Evolutionary conservation across 768 basidiomycete species (phyloP).

Genomic region (Naganishia randhawae): DNA sequence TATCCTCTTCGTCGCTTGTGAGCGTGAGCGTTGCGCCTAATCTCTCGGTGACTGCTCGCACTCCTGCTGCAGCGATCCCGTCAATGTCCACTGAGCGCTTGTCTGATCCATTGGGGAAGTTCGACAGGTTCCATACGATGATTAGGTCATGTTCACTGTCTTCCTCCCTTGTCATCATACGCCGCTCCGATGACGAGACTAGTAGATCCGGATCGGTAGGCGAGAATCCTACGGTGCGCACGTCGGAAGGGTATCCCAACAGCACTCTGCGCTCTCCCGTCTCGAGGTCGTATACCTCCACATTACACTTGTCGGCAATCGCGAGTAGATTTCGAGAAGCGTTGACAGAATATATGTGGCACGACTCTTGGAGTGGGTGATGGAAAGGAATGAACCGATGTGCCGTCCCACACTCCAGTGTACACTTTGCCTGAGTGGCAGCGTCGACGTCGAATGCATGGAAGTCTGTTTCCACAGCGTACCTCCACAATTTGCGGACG

Average conservation of each 20-base stretch:
- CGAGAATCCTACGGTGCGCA: not conserved
- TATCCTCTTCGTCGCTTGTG: not conserved
- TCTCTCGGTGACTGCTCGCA: not conserved
- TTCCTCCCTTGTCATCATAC: not conserved
- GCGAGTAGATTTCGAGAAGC: not conserved
- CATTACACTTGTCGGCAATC: not conserved
- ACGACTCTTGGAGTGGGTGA: not conserved
- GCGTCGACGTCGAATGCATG: not conserved
- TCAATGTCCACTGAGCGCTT: not conserved
- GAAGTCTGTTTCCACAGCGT: slow-evolving; percentile 17
- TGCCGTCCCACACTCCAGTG: not conserved
- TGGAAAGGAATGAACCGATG: slow-evolving; percentile 8
- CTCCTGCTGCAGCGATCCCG: not conserved
- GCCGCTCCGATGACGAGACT: not conserved
- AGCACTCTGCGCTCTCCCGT: not conserved
- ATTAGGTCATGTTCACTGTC: not conserved
- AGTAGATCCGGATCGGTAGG: not conserved
- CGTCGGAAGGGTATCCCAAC: not conserved
- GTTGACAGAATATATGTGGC: not conserved
- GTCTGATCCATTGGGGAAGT: not conserved
- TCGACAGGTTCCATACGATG: not conserved
- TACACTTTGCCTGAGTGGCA: not conserved
- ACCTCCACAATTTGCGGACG: slow-evolving; percentile 4
- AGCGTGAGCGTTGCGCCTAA: not conserved
- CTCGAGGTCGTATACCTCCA: slow-evolving; percentile 17